Conservation (phyloP, 1,284 basidiomycete genomes). For the Ustilago bromivora region DNA sequence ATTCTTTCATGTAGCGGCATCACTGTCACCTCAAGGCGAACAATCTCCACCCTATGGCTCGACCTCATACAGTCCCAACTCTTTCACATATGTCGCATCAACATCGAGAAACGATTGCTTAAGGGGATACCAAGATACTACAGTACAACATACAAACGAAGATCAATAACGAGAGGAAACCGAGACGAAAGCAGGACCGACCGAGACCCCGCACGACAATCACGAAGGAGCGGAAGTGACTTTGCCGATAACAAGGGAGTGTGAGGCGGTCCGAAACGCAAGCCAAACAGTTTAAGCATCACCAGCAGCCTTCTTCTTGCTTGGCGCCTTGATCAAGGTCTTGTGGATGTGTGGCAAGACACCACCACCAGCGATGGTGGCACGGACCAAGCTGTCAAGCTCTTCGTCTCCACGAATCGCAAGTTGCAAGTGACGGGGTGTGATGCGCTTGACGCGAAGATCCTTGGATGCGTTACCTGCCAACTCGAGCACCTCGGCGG, state of each 20-base stretch:
- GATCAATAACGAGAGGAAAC: constrained; percentile 21
- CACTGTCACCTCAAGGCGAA: background rate
- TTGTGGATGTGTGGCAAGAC: constrained; percentile 97
- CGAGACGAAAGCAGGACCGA: constrained; percentile 24
- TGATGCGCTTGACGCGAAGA: constrained; percentile 94
- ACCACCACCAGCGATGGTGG: constrained; percentile 81
- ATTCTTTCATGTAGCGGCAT: constrained; percentile 60
- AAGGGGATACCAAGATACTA: constrained; percentile 36
- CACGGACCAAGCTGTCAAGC: constrained; percentile 75
- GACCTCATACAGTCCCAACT: background rate
- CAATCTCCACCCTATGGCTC: background rate
- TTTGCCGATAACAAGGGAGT: background rate
- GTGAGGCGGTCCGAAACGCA: background rate
- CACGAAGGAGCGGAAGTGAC: background rate
- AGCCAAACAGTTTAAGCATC: constrained; percentile 3
- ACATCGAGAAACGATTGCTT: constrained; percentile 10
- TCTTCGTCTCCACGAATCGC: constrained; percentile 97
- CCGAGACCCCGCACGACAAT: background rate
- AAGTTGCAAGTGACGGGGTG: constrained; percentile 89
- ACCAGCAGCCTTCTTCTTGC: constrained; percentile 54
- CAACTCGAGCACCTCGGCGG: constrained; percentile 88
- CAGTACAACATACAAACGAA: constrained; percentile 41
- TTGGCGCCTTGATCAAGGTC: constrained; percentile 68
- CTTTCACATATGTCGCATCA: background rate
- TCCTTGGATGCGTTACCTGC: constrained; percentile 98